Evolutionary conservation across 495 filamentous ascomycete genomes (phyloP), one percentile per base, ranked within the genome.

Genomic region (Xanthoparmelia taractica): DNA sequence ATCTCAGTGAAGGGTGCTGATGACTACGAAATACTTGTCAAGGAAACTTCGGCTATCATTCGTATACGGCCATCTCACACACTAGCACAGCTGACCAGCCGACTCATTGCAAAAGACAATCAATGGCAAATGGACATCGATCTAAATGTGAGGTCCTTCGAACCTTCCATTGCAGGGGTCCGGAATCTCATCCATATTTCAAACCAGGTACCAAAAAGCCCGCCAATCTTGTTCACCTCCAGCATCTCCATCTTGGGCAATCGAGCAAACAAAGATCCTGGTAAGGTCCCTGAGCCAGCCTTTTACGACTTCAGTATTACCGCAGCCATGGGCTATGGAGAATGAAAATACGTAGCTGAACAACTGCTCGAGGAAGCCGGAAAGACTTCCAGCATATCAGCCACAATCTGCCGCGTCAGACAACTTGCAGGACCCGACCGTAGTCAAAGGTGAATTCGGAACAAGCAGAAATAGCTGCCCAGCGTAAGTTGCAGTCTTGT

Each of bases 401-500:
- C 74, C 1, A 76, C 76, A 2, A 70, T 85, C 20, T 73, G 78
- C 58, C 78, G 85, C 0, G 78, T 85, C 1, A 84, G 84, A 0
- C 84, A 86, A 64, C 78, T 87, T 57, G 79, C 69, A 2, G 84
- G 85, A 0, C 80, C 84, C 0, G 64, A 68, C n/a, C 13, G 18
- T 10, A 61, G 65, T 1, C 56, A 63, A 8, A 79, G 81, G 2
- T n/a, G n/a, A n/a, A 63, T 69, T 20, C 85, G 82, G 82, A 82
- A 80, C 64, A 69, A 64, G 20, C 77, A 80, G 34, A 81, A 85
- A 60, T 84, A 79, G 79, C 67, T 85, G 1, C 83, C 82, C 0
- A 74, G 68, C 20, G 47, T 50, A 50, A 50, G 47, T 27, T 29
- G n/a, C 5, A 23, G 1, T 47, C 12, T 7, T 13, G 2, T 2